These are phyloP conservation scores for Cordia subcordata DNA, from an alignment of 257 asterid genomes.

Conservation along the genomic window DNA sequence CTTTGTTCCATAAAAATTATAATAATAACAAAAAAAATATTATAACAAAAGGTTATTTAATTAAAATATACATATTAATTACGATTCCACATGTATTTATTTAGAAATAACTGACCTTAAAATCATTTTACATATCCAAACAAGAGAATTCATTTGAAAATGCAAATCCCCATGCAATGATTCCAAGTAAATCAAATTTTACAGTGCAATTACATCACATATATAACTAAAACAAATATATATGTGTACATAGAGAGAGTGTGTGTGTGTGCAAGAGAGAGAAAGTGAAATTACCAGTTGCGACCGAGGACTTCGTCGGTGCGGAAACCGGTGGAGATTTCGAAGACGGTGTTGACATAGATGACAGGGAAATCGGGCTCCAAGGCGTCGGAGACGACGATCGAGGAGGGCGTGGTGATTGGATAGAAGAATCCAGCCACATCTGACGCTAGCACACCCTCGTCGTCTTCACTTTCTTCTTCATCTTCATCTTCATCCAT, in stretches of 20 bases:
- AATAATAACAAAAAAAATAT: no score
- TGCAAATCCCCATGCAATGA: no score
- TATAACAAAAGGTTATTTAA: no score
- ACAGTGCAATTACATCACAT: neutral
- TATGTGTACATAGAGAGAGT: no score
- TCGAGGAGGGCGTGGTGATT: constrained; percentile 51
- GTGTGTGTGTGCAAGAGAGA: no score
- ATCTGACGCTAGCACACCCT: constrained; percentile 16
- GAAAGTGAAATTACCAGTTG: constrained; percentile 50
- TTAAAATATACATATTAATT: no score
- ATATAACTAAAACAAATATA: neutral
- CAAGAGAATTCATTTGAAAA: no score
- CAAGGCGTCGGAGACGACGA: constrained; percentile 76
- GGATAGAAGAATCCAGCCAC: constrained; percentile 40
- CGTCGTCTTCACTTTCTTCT: constrained; percentile 6
- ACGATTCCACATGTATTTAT: no score
- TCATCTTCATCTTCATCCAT: constrained; percentile 5
- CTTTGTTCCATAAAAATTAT: no score
- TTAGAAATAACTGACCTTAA: no score
- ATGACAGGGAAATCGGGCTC: constrained; percentile 78
- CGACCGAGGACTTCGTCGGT: constrained; percentile 89
- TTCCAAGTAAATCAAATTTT: no score
- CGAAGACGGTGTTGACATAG: constrained; percentile 69
- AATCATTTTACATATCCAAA: no score
- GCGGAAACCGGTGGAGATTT: constrained; percentile 77